Percentiles rank a stretch among this genome's conserved stretches.
Evolutionary conservation across 768 basidiomycete genomes (phyloP).

Genomic region (Tricholoma flavovirens): DNA sequence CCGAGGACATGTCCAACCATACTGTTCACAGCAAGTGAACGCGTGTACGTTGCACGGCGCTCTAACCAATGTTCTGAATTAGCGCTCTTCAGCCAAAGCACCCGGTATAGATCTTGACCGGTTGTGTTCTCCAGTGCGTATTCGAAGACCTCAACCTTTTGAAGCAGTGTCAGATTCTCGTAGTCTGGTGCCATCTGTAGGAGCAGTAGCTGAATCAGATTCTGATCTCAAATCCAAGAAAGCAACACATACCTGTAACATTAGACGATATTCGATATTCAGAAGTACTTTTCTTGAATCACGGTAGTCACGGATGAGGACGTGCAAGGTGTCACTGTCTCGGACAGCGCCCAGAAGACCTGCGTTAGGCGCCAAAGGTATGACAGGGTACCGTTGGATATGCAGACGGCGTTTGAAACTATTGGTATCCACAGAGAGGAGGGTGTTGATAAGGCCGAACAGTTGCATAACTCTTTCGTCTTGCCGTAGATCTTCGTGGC

Average conservation of each 20-base stretch:
- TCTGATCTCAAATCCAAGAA: background rate
- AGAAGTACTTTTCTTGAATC: constrained; percentile 94
- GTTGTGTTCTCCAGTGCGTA: constrained; percentile 98
- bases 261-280: constrained; percentile 97
- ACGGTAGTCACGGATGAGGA: constrained; percentile 92
- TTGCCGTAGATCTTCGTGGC: constrained; percentile 97
- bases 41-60: constrained; percentile 90
- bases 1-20: constrained; percentile 99
- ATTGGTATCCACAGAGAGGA: constrained; percentile 87
- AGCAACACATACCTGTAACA: constrained; percentile 74
- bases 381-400: constrained; percentile 89
- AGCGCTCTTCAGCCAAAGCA: constrained; percentile 91
- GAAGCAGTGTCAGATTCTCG: constrained; percentile 86
- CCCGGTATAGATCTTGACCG: constrained; percentile 94
- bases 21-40: constrained; percentile 92
- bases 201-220: constrained; percentile 1
- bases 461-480: constrained; percentile 99
- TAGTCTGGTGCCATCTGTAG: constrained; percentile 97
- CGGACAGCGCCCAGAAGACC: constrained; percentile 94
- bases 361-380: constrained; percentile 91
- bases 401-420: constrained; percentile 95
- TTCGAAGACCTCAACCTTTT: constrained; percentile 99
- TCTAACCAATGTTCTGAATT: constrained; percentile 99
- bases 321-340: constrained; percentile 93
- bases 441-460: constrained; percentile 93